Percentiles rank a stretch among this genome's conserved stretches.
phyloP scores from a whole-genome alignment of 257 asterid species.

The Capsicum baccatum region DNA sequence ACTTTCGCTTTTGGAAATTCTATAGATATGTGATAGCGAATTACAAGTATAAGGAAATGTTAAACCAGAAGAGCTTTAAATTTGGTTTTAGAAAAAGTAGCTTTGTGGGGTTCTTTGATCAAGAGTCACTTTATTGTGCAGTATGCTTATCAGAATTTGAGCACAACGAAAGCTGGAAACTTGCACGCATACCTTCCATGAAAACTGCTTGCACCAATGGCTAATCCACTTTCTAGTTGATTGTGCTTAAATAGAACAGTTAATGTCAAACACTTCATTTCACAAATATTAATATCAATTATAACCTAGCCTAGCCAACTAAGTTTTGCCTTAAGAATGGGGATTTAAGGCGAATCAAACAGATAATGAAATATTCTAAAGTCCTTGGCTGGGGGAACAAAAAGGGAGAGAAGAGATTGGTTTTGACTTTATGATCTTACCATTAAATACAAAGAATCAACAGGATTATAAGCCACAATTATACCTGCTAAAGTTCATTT shows the following conservation, averaged over 20 bases:
- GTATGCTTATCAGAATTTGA: background rate
- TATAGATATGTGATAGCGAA: background rate
- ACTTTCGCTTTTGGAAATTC: background rate
- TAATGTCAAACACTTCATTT: background rate
- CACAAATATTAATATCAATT: background rate
- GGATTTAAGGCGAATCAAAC: no score
- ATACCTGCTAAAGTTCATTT: no score
- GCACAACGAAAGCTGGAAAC: background rate
- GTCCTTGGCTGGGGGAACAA: no score
- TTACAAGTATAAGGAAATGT: background rate
- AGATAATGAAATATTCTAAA: no score
- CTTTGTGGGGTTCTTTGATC: background rate
- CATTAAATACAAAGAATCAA: no score
- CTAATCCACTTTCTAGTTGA: background rate
- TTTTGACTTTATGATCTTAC: no score
- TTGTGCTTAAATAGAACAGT: background rate
- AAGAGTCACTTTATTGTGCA: background rate
- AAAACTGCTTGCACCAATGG: constrained; percentile 1
- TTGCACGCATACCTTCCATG: background rate
- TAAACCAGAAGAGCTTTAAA: background rate
- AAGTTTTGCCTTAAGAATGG: background rate
- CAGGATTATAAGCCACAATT: no score
- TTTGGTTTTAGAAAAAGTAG: background rate
- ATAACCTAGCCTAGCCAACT: background rate
- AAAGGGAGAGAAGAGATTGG: no score